Base-by-base conservation (phyloP, 805 yeast species). In the Metschnikowia anglica region DNA sequence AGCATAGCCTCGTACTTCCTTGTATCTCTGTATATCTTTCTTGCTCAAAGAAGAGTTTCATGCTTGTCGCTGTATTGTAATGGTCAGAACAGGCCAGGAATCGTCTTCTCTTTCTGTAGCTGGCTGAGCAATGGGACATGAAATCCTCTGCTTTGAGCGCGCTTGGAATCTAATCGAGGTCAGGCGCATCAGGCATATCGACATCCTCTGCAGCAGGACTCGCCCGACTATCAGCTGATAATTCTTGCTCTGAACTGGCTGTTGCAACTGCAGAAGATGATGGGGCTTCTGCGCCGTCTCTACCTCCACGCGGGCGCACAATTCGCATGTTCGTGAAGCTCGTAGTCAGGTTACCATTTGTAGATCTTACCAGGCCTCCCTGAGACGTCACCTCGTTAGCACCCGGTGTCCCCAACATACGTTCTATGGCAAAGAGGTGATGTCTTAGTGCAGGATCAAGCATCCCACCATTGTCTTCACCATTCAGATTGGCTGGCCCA, bases 141-240 rank as follows among this genome's bases (percentile, higher is more conserved):
- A n/a, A n/a, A n/a, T n/a, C n/a, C n/a, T n/a, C n/a, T n/a, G n/a
- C n/a, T n/a, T n/a, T n/a, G n/a, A n/a, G n/a, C n/a, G n/a, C n/a
- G n/a, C n/a, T n/a, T n/a, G 16, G 12, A 17, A 16, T 6, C 15
- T 18, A 46, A 24, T 46, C 49, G 13, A 46, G 43, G 26, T 46
- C 49, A 7, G 34, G 42, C 5, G 50, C 50, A 17, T 44, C 50
- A 8, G 50, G 48, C 50, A 44, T 44, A n/a, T 47, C 51, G 1
- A 49, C 41, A 24, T 47, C 48, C 28, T 46, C 49, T 17, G 44
- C 25, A 19, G 34, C 27, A 7, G 46, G 37, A n/a, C 33, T 34
- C 11, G 15, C 27, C 10, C 35, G 19, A 17, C 12, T 23, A 5
- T 3, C 11, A 5, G 9, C 16, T 4, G 21, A 2, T 15, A 23